phyloP scores from a whole-genome alignment of 1,139 yeast genomes.

The Suhomyces kunorum region DNA sequence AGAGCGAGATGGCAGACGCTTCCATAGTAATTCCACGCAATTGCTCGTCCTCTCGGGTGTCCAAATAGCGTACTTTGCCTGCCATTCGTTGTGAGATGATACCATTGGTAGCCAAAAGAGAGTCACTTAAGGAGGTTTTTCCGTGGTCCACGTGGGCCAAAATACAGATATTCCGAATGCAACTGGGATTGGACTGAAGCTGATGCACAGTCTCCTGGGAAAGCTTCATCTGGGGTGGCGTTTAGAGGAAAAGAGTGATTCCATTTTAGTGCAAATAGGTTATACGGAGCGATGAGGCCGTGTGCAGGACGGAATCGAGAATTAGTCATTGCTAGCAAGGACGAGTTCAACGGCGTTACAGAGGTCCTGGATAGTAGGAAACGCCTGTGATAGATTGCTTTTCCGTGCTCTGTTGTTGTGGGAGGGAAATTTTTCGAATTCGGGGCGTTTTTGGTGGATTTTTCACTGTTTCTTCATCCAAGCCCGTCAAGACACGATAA shows the following conservation, averaged over 20 bases:
- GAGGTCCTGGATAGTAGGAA: no score
- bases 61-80: slow-evolving; percentile 90
- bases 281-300: neutral
- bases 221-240: slow-evolving; percentile 40
- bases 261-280: no score
- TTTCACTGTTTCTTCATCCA: no score
- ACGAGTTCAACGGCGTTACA: neutral
- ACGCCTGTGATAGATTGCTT: no score
- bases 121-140: slow-evolving; percentile 91
- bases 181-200: slow-evolving; percentile 67
- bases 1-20: slow-evolving; percentile 86
- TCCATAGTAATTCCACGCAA: slow-evolving; percentile 97
- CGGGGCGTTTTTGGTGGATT: no score
- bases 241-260: neutral
- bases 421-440: no score
- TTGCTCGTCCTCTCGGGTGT: slow-evolving; percentile 95
- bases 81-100: slow-evolving; percentile 94
- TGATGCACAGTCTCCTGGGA: slow-evolving; percentile 64
- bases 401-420: no score
- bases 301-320: neutral
- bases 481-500: no score
- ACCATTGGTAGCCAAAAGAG: slow-evolving; percentile 91
- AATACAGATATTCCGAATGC: slow-evolving; percentile 87
- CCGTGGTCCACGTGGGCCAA: slow-evolving; percentile 99
- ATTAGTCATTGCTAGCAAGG: neutral